Conservation (phyloP, 768 basidiomycete genomes). For the Kwoniella shandongensis region DNA sequence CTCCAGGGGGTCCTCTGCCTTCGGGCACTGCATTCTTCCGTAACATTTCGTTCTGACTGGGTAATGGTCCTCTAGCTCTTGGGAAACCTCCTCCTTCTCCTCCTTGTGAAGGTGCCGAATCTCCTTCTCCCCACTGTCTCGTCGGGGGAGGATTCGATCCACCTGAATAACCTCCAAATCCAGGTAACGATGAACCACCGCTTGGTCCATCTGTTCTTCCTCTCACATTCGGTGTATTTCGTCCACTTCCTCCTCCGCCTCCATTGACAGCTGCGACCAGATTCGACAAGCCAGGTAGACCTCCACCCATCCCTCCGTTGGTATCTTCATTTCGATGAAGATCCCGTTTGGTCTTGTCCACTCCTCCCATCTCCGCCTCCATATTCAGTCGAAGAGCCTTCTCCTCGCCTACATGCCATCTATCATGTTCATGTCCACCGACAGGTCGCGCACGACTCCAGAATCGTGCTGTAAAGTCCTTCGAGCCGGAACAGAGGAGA, state of each 20-base stretch:
- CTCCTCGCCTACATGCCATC: constrained; percentile 51
- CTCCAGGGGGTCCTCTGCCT: constrained; percentile 10
- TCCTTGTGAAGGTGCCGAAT: constrained; percentile 8
- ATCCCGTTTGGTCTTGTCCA: constrained; percentile 1
- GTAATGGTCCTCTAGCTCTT: constrained; percentile 54
- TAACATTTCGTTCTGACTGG: constrained; percentile 61
- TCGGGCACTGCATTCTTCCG: constrained; percentile 40
- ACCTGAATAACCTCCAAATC: not conserved
- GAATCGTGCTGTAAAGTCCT: constrained; percentile 98
- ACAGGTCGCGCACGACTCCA: constrained; percentile 68
- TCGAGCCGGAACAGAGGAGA: constrained; percentile 87
- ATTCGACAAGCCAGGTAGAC: constrained; percentile 22
- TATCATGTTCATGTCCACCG: constrained; percentile 50
- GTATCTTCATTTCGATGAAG: not conserved
- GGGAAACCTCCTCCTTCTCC: constrained; percentile 14
- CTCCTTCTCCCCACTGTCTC: not conserved
- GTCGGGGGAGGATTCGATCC: not conserved
- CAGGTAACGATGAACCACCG: not conserved
- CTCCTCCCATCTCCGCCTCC: constrained; percentile 19
- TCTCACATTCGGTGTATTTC: not conserved
- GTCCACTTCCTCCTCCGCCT: not conserved
- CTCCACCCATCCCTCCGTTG: not conserved
- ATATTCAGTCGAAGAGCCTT: constrained; percentile 26
- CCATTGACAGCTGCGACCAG: constrained; percentile 22
- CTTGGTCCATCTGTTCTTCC: not conserved